These are phyloP conservation scores for Colletotrichum sojae DNA, from an alignment of 2,329 filamentous ascomycete species.

Conservation along the genomic window DNA sequence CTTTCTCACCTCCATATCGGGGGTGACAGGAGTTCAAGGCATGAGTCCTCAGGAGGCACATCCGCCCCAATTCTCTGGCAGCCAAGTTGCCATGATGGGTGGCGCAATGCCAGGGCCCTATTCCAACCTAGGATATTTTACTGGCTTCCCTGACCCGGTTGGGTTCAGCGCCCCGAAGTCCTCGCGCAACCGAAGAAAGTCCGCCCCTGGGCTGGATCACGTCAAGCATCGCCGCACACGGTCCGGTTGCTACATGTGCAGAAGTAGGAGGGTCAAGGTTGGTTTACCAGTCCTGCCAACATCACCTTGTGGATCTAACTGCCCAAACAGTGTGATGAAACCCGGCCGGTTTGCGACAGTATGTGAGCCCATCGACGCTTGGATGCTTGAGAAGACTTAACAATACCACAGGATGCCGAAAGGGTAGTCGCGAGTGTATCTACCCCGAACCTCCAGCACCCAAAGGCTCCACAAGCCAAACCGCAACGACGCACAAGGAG, in stretches of 20 bases:
- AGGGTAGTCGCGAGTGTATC: slow-evolving; percentile 90
- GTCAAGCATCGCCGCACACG: slow-evolving; percentile 94
- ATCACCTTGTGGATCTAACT: slow-evolving; percentile 36
- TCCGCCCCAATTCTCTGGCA: slow-evolving; percentile 53
- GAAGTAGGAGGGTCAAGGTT: slow-evolving; percentile 88
- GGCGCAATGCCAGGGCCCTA: slow-evolving; percentile 59
- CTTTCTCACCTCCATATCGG: slow-evolving; percentile 68
- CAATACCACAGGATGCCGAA: slow-evolving; percentile 79
- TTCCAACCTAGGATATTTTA: slow-evolving; percentile 64
- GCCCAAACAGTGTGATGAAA: slow-evolving; percentile 85
- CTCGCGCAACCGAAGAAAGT: slow-evolving; percentile 67
- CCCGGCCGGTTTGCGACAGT: slow-evolving; percentile 87
- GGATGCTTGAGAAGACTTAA: slow-evolving; percentile 46
- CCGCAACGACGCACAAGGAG: slow-evolving; percentile 58
- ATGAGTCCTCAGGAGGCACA: slow-evolving; percentile 57
- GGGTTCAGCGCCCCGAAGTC: slow-evolving; percentile 64
- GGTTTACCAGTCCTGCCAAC: slow-evolving; percentile 28
- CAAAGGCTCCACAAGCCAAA: slow-evolving; percentile 53
- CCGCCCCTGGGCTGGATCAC: slow-evolving; percentile 71
- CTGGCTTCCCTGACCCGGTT: slow-evolving; percentile 64
- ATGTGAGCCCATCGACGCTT: slow-evolving; percentile 48
- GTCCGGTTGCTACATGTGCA: slow-evolving; percentile 94
- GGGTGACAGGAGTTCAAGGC: slow-evolving; percentile 55
- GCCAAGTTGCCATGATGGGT: slow-evolving; percentile 47
- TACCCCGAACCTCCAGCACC: slow-evolving; percentile 80